Evolutionary conservation across 805 yeast species (phyloP).

Genomic region (Candida insectalens): DNA sequence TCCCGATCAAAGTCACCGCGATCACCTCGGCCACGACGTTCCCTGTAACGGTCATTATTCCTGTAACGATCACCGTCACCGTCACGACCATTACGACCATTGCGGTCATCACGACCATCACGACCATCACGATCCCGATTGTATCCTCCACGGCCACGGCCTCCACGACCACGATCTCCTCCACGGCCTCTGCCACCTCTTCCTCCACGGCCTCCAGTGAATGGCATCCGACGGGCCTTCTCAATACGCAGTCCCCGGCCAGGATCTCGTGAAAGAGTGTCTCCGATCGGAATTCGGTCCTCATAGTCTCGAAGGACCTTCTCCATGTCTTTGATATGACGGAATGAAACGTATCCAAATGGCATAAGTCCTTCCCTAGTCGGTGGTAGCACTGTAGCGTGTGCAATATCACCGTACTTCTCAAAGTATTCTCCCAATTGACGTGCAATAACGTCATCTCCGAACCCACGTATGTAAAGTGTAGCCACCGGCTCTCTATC

Average conservation of each 20-base stretch:
- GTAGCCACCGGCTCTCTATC: constrained; percentile 14
- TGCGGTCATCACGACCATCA: constrained; percentile 6
- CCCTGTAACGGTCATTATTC: not conserved
- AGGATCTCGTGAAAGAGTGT: constrained; percentile 30
- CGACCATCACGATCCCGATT: constrained; percentile 11
- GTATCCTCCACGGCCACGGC: constrained; percentile 6
- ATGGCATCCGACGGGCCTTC: constrained; percentile 48
- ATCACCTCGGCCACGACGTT: constrained; percentile 2
- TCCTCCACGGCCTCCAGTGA: constrained; percentile 12
- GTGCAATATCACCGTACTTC: constrained; percentile 46
- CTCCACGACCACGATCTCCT: constrained; percentile 10
- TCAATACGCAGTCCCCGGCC: constrained; percentile 37
- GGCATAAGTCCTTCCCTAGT: constrained; percentile 48
- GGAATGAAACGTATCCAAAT: constrained; percentile 56
- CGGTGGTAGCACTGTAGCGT: constrained; percentile 57
- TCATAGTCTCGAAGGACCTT: constrained; percentile 37
- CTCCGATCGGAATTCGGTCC: constrained; percentile 17
- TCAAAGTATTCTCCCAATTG: constrained; percentile 53
- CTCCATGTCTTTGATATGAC: constrained; percentile 41
- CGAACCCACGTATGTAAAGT: constrained; percentile 30
- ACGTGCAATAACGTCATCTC: constrained; percentile 42
- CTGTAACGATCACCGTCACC: constrained; percentile 5
- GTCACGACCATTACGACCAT: constrained; percentile 8
- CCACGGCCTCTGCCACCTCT: constrained; percentile 5
- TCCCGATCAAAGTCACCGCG: constrained; percentile 2